Conservation (phyloP, 768 basidiomycete species). For the Tricholoma saponaceum region DNA sequence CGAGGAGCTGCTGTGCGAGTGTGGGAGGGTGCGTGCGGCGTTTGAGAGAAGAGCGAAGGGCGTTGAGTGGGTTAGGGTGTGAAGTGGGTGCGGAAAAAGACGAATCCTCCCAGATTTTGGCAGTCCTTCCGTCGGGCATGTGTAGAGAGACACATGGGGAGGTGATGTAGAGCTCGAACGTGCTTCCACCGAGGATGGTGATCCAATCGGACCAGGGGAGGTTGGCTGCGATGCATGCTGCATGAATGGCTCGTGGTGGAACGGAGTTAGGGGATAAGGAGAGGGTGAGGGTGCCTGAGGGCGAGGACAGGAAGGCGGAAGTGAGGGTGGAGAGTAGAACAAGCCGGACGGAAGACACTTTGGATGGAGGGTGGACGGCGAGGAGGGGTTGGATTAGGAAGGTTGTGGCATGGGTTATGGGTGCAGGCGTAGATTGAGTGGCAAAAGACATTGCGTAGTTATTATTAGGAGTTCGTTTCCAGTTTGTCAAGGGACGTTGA, state of each 20-base stretch:
- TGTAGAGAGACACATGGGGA: constrained; percentile 22
- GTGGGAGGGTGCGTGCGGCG: constrained; percentile 20
- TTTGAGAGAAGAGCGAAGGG: constrained; percentile 18
- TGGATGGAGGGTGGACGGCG: constrained; percentile 18
- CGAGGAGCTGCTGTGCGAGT: constrained; percentile 30
- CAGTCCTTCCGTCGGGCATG: constrained; percentile 20
- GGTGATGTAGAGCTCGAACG: constrained; percentile 33
- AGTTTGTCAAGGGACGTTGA: background rate
- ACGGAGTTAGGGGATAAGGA: constrained; percentile 21
- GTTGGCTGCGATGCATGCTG: constrained; percentile 29
- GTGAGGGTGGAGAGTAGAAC: constrained; percentile 30
- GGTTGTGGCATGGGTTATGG: constrained; percentile 18
- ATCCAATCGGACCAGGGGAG: constrained; percentile 36
- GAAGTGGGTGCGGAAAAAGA: constrained; percentile 12
- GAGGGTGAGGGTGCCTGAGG: constrained; percentile 17
- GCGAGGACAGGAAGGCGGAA: constrained; percentile 14
- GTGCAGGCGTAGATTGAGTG: background rate
- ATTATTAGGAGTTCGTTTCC: background rate
- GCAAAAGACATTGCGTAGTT: constrained; percentile 1
- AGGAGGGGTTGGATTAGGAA: constrained; percentile 36
- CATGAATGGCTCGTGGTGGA: constrained; percentile 34
- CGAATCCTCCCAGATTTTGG: constrained; percentile 24
- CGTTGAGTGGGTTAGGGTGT: constrained; percentile 13
- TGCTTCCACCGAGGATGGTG: constrained; percentile 25
- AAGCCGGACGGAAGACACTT: constrained; percentile 21